Evolutionary conservation across 768 basidiomycete genomes (phyloP).

Genomic region (Wakefieldia striispora): DNA sequence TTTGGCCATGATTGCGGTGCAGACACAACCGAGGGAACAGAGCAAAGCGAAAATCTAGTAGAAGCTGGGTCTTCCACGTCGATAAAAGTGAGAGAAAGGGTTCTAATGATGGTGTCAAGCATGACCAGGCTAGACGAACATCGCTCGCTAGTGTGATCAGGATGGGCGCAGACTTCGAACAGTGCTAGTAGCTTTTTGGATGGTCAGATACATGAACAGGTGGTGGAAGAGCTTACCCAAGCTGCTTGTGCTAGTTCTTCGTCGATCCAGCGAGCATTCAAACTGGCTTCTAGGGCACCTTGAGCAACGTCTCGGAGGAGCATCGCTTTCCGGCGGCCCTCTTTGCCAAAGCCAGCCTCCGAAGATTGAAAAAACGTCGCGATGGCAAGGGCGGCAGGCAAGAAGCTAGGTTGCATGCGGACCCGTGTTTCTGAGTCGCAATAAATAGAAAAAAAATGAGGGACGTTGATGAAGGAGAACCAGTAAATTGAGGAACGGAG

Average conservation of each 20-base stretch:
- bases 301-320: conserved; percentile 67
- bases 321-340: conserved; percentile 56
- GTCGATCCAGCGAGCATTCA: conserved; percentile 70
- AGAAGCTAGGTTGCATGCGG: conserved; percentile 63
- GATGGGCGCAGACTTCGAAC: conserved; percentile 73
- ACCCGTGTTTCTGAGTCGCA: conserved; percentile 52
- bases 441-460: conserved; percentile 60
- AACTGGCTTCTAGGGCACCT: conserved; percentile 65
- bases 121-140: conserved; percentile 54
- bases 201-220: conserved; percentile 8
- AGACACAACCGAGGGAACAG: conserved; percentile 46
- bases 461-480: conserved; percentile 73
- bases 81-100: conserved; percentile 54
- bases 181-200: conserved; percentile 56
- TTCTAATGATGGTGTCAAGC: conserved; percentile 68
- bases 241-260: conserved; percentile 73
- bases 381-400: conserved; percentile 61
- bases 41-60: conserved; percentile 45
- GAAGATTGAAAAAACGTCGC: conserved; percentile 72
- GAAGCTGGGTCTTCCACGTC: conserved; percentile 56
- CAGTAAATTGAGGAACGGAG: conserved; percentile 66
- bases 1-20: conserved; percentile 11
- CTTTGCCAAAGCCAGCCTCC: conserved; percentile 49
- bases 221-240: conserved; percentile 50
- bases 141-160: conserved; percentile 52